These are phyloP conservation scores for Zymoseptoria brevis DNA, from an alignment of 2,329 filamentous ascomycete species.

Conservation along the genomic window DNA sequence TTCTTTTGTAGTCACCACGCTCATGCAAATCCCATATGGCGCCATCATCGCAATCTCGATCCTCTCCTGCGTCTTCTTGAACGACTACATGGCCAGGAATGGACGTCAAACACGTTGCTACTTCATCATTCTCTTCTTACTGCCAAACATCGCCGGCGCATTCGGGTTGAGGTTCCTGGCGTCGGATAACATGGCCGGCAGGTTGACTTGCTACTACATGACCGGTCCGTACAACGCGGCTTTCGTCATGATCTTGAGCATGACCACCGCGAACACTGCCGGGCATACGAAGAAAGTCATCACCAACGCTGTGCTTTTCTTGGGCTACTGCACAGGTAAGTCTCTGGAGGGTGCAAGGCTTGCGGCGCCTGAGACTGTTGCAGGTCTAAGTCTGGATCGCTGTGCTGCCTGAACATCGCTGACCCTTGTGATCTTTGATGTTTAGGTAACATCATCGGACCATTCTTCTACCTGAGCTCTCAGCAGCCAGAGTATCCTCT, in stretches of 20 bases:
- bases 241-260: conserved; percentile 44
- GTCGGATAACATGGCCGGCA: conserved; percentile 42
- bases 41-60: conserved; percentile 45
- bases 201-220: conserved; percentile 52
- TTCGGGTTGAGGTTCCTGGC: conserved; percentile 52
- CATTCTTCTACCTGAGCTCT: conserved; percentile 54
- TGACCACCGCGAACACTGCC: conserved; percentile 44
- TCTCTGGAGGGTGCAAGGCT: no score
- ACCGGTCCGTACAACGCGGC: conserved; percentile 46
- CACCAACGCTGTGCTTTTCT: conserved; percentile 53
- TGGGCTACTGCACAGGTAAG: conserved; percentile 43
- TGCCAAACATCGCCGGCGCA: conserved; percentile 52
- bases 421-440: no score
- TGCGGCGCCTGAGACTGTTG: no score
- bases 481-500: conserved; percentile 45
- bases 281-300: conserved; percentile 58
- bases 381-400: no score
- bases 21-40: conserved; percentile 48
- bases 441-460: conserved; percentile 54
- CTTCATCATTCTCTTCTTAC: conserved; percentile 49
- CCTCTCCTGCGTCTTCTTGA: conserved; percentile 41
- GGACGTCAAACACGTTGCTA: conserved; percentile 31
- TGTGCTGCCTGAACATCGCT: no score
- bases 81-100: conserved; percentile 32
- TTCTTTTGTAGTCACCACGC: conserved; percentile 37